These are phyloP conservation scores for Phytopythium cucurbitacearum DNA, from an alignment of 352 stramenopile genomes.

Conservation along the genomic window DNA sequence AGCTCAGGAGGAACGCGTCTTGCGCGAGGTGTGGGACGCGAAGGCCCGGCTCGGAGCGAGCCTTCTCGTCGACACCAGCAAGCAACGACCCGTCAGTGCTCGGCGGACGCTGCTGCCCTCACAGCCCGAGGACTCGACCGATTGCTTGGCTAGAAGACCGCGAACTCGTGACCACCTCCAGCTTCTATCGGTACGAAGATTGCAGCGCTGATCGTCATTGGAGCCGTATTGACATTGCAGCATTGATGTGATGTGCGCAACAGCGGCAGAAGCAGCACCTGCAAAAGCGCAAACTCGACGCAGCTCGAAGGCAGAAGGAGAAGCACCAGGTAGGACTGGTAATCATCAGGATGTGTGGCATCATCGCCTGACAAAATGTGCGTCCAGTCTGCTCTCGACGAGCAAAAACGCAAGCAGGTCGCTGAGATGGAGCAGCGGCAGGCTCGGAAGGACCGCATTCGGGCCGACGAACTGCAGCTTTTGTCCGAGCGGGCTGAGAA, in stretches of 20 bases:
- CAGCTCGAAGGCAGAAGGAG: slow-evolving; percentile 46
- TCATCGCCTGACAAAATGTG: too few relatives aligned
- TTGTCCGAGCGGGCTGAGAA: slow-evolving; percentile 27
- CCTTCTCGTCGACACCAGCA: not conserved
- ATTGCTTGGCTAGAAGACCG: slow-evolving; percentile 7
- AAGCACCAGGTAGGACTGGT: slow-evolving; percentile 26
- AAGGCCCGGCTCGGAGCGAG: slow-evolving; percentile 31
- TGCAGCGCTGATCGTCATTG: not conserved
- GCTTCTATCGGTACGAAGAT: slow-evolving; percentile 32
- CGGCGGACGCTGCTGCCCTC: not conserved
- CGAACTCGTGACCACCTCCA: slow-evolving; percentile 45
- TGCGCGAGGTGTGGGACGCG: slow-evolving; percentile 46
- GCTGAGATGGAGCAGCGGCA: slow-evolving; percentile 25
- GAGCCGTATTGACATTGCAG: not conserved
- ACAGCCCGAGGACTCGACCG: not conserved
- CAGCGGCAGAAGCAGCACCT: slow-evolving; percentile 52
- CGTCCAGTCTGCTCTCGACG: slow-evolving; percentile 29
- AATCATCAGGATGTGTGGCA: too few relatives aligned
- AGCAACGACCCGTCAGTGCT: not conserved
- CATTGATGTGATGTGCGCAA: not conserved
- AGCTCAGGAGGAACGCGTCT: slow-evolving; percentile 44
- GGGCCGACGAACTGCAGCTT: slow-evolving; percentile 30
- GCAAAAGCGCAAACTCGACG: slow-evolving; percentile 38
- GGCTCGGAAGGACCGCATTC: slow-evolving; percentile 43
- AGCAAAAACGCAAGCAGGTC: slow-evolving; percentile 40